These are phyloP conservation scores for Vitis labrusca DNA, from an alignment of 164 flowering plant species.

Conservation along the genomic window DNA sequence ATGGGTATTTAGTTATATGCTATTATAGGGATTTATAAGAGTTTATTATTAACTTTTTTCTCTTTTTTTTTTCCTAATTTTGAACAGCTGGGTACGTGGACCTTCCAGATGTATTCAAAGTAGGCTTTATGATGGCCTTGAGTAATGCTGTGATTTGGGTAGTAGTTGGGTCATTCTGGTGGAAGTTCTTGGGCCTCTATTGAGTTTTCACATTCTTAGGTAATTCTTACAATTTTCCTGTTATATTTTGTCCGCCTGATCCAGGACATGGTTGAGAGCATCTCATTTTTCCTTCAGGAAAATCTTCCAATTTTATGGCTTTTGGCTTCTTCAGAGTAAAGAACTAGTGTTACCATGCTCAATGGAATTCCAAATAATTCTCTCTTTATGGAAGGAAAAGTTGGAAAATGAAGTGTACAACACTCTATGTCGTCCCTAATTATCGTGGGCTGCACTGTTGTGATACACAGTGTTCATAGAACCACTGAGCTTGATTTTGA, in stretches of 20 bases:
- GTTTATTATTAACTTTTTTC: too few relatives aligned
- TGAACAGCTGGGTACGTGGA: slow-evolving; percentile 79
- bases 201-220: slow-evolving; percentile 25
- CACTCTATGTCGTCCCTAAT: too few relatives aligned
- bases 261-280: background rate
- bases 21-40: slow-evolving; percentile 4
- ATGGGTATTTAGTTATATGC: background rate
- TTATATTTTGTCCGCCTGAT: background rate
- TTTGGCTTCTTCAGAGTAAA: background rate
- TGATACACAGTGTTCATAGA: too few relatives aligned
- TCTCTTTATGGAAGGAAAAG: too few relatives aligned
- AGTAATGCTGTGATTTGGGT: slow-evolving; percentile 74
- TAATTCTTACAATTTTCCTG: slow-evolving; percentile 5
- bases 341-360: background rate
- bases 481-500: too few relatives aligned
- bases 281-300: background rate
- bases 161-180: slow-evolving; percentile 77
- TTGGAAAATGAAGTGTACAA: too few relatives aligned
- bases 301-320: background rate
- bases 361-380: too few relatives aligned
- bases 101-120: slow-evolving; percentile 77
- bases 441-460: too few relatives aligned
- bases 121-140: slow-evolving; percentile 76
- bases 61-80: slow-evolving; percentile 9
- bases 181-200: slow-evolving; percentile 87